Conservation (phyloP, 2,329 filamentous ascomycete species). For the Apiospora aurea region DNA sequence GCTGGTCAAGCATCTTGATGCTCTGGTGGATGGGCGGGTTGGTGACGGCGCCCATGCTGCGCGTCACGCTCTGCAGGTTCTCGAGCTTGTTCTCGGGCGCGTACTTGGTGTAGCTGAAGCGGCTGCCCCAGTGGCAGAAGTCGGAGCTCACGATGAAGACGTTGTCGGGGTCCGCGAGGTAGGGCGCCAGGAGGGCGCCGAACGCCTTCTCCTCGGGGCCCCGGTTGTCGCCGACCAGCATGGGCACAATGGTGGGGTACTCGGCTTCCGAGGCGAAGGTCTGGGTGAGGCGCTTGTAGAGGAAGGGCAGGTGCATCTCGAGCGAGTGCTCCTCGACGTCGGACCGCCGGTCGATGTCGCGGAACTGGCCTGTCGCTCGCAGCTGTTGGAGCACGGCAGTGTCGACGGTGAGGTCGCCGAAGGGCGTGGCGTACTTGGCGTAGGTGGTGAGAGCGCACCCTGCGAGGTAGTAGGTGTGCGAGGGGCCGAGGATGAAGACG, state of each 20-base stretch:
- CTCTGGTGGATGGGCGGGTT: slow-evolving; percentile 77
- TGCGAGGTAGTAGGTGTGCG: slow-evolving; percentile 83
- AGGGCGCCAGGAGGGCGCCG: slow-evolving; percentile 77
- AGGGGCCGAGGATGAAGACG: slow-evolving; percentile 91
- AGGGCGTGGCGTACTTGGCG: slow-evolving; percentile 74
- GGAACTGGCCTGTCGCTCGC: slow-evolving; percentile 59
- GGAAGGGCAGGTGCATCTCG: slow-evolving; percentile 95
- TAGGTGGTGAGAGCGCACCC: slow-evolving; percentile 81
- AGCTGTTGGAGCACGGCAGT: slow-evolving; percentile 59
- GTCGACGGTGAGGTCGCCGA: slow-evolving; percentile 75
- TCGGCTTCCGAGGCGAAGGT: slow-evolving; percentile 56
- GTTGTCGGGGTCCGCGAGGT: slow-evolving; percentile 76
- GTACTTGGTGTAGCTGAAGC: slow-evolving; percentile 88
- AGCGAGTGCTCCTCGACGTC: slow-evolving; percentile 91
- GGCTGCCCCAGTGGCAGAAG: slow-evolving; percentile 93
- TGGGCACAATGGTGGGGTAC: slow-evolving; percentile 81
- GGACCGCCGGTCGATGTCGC: slow-evolving; percentile 67
- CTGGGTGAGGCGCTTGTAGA: slow-evolving; percentile 76
- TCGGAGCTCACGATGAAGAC: slow-evolving; percentile 92
- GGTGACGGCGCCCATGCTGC: slow-evolving; percentile 43
- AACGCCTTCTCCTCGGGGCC: slow-evolving; percentile 69
- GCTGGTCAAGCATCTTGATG: slow-evolving; percentile 79
- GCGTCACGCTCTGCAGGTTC: slow-evolving; percentile 48
- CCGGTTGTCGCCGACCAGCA: slow-evolving; percentile 82
- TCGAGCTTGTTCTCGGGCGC: slow-evolving; percentile 50